Evolutionary conservation across 257 asterid genomes (phyloP).

Genomic region (Prunella vulgaris): DNA sequence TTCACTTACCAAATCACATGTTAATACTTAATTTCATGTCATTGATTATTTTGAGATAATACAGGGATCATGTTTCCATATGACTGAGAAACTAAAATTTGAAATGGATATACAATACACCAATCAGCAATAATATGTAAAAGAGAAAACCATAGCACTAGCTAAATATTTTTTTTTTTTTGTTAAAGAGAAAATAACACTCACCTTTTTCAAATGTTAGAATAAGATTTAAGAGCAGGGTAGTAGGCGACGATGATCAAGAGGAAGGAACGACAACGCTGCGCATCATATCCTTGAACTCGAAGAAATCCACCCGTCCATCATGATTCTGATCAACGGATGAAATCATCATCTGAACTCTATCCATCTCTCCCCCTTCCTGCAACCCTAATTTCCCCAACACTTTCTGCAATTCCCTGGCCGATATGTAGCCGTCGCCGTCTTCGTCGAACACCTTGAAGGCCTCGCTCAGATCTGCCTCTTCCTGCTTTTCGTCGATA

Average conservation of each 20-base stretch:
- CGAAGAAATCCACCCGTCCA: slow-evolving; percentile 68
- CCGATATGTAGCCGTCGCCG: slow-evolving; percentile 74
- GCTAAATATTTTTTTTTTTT: no score
- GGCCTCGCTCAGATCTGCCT: slow-evolving; percentile 64
- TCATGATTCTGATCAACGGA: slow-evolving; percentile 61
- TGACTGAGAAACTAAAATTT: neutral
- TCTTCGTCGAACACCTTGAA: slow-evolving; percentile 78
- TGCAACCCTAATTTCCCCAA: slow-evolving; percentile 55
- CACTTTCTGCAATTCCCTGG: slow-evolving; percentile 57
- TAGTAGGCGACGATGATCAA: neutral
- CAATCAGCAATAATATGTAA: neutral
- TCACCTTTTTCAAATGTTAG: no score
- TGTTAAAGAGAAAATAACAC: neutral
- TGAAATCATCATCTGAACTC: slow-evolving; percentile 71
- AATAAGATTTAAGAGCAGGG: no score
- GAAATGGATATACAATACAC: neutral
- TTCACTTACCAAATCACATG: neutral
- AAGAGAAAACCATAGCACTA: neutral
- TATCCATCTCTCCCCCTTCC: slow-evolving; percentile 47
- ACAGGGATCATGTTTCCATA: neutral
- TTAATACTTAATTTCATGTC: neutral
- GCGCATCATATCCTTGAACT: slow-evolving; percentile 87
- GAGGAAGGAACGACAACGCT: slow-evolving; percentile 25
- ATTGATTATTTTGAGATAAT: neutral
- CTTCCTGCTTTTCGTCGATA: slow-evolving; percentile 25